These are phyloP conservation scores for Primulina tabacum DNA, from an alignment of 257 asterid genomes.

Conservation along the genomic window DNA sequence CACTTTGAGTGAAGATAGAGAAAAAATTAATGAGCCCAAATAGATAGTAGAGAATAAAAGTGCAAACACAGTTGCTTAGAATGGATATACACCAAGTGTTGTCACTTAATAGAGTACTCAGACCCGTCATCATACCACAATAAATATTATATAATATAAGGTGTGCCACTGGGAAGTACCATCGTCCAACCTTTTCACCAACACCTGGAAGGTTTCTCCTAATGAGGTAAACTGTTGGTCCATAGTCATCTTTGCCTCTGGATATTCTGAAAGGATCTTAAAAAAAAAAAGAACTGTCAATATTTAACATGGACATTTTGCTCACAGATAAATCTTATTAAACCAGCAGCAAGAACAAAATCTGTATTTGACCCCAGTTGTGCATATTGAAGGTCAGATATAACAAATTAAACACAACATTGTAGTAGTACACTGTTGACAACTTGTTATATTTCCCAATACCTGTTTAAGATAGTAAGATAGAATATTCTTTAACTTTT, in stretches of 20 bases:
- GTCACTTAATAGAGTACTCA: neutral
- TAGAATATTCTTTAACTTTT: conserved; percentile 57
- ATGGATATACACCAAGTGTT: conserved; percentile 6
- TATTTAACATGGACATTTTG: neutral
- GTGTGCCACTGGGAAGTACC: conserved; percentile 64
- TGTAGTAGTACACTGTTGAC: neutral
- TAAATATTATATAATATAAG: conserved; percentile 23
- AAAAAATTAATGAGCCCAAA: conserved; percentile 1
- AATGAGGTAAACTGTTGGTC: conserved; percentile 70
- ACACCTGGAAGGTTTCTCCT: conserved; percentile 69
- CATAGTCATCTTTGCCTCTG: conserved; percentile 73
- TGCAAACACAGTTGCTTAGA: neutral
- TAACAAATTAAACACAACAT: conserved; percentile 9
- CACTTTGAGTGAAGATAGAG: neutral
- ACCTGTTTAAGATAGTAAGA: conserved; percentile 86
- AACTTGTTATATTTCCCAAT: conserved; percentile 34
- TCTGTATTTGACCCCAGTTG: conserved; percentile 5
- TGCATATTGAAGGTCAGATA: conserved; percentile 17
- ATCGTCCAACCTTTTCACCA: conserved; percentile 95
- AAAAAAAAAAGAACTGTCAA: neutral
- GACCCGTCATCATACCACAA: conserved; percentile 17
- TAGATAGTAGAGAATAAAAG: neutral
- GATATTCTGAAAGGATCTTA: conserved; percentile 77
- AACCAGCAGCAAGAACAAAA: conserved; percentile 13
- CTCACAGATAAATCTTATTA: conserved; percentile 3